A percentile compares a stretch with the other conserved stretches of the same genome.
Conservation (phyloP, 164 flowering plant genomes). For the Nymphaea thermarum region DNA sequence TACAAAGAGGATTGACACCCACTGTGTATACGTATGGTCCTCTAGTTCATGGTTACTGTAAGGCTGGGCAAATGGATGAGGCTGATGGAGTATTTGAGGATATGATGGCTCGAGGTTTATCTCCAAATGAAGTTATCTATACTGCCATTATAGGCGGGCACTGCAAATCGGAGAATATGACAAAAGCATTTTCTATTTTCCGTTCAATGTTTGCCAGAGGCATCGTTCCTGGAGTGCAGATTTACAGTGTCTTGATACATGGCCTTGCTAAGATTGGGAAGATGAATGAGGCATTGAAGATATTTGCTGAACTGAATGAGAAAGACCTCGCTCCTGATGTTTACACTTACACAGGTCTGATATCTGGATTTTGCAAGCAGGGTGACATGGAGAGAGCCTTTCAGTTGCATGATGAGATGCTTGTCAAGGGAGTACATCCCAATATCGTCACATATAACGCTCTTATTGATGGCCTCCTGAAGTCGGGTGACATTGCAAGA, state of each 20-base stretch:
- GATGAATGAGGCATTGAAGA: slow-evolving; percentile 41
- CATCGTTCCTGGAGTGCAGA: slow-evolving; percentile 33
- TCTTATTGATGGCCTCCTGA: slow-evolving; percentile 49
- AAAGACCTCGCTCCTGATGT: slow-evolving; percentile 53
- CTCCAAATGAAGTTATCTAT: slow-evolving; percentile 37
- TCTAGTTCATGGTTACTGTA: slow-evolving; percentile 43
- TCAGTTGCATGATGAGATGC: slow-evolving; percentile 43
- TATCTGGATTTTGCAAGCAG: slow-evolving; percentile 51
- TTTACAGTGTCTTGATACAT: slow-evolving; percentile 41
- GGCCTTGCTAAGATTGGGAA: slow-evolving; percentile 52
- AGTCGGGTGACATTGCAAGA: slow-evolving; percentile 37
- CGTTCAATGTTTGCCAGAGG: slow-evolving; percentile 30
- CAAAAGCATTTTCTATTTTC: slow-evolving; percentile 38
- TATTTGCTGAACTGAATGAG: slow-evolving; percentile 34
- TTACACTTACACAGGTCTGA: slow-evolving; percentile 39
- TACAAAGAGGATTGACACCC: slow-evolving; percentile 35
- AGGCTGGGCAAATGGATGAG: slow-evolving; percentile 34
- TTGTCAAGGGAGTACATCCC: slow-evolving; percentile 38
- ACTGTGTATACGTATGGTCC: slow-evolving; percentile 57
- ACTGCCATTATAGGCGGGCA: slow-evolving; percentile 45
- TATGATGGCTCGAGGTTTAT: slow-evolving; percentile 44
- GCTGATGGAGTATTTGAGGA: slow-evolving; percentile 43
- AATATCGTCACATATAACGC: slow-evolving; percentile 52
- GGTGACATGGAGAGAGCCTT: slow-evolving; percentile 41
- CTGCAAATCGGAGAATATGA: slow-evolving; percentile 31